phyloP scores from a whole-genome alignment of 164 flowering plant genomes.

The Stephania japonica region DNA sequence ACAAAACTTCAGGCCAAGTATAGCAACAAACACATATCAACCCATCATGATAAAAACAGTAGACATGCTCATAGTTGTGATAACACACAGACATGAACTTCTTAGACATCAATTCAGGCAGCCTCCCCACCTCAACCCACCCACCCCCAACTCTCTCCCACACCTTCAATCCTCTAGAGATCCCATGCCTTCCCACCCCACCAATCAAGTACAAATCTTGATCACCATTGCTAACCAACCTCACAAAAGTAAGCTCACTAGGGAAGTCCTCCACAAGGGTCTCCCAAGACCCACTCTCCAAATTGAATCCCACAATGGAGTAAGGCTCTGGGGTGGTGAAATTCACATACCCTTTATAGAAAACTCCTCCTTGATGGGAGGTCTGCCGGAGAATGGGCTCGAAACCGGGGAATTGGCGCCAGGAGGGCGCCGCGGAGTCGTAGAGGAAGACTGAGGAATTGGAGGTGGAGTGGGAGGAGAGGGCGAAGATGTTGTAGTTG shows the following conservation, averaged over 20 bases:
- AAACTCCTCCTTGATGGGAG: conserved; percentile 38
- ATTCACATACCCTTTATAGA: conserved; percentile 35
- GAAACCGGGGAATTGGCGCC: conserved; percentile 33
- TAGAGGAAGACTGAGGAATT: conserved; percentile 32
- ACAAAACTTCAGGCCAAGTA: conserved; percentile 81
- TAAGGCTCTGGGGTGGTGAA: conserved; percentile 54
- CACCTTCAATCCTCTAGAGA: conserved; percentile 46
- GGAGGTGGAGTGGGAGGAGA: conserved; percentile 15
- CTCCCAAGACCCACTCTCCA: conserved; percentile 47
- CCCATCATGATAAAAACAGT: conserved; percentile 64
- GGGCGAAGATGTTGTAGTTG: conserved; percentile 21
- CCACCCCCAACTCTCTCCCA: conserved; percentile 40
- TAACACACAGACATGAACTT: conserved; percentile 64
- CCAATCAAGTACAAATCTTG: conserved; percentile 53
- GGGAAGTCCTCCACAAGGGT: conserved; percentile 26
- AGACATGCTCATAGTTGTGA: conserved; percentile 70
- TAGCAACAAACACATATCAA: conserved; percentile 66
- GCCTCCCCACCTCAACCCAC: conserved; percentile 39
- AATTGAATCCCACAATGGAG: conserved; percentile 33
- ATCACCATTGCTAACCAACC: conserved; percentile 35
- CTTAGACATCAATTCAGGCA: conserved; percentile 61
- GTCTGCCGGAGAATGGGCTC: conserved; percentile 22
- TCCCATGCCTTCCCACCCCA: conserved; percentile 60
- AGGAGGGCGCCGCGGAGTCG: conserved; percentile 32
- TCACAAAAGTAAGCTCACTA: conserved; percentile 35